Conservation (phyloP, 345 rosid species). For the Clarkia xantiana region DNA sequence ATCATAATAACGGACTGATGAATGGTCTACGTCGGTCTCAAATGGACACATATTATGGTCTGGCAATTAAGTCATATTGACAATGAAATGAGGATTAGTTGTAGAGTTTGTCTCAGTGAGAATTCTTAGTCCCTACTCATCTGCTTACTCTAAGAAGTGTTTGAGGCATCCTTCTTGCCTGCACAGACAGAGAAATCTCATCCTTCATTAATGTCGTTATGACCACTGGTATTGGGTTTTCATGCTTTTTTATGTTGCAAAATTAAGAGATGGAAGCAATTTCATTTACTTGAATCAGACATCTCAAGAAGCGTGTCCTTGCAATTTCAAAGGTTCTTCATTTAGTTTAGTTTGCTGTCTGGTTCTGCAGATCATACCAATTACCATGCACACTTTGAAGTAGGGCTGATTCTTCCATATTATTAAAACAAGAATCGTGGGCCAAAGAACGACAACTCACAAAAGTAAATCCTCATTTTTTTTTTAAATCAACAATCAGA, state of each 20-base stretch:
- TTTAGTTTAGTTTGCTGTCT: neutral
- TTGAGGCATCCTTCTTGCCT: slow-evolving; percentile 55
- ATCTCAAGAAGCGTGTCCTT: slow-evolving; percentile 24
- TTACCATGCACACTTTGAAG: too few relatives aligned
- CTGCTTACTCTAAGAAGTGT: slow-evolving; percentile 8
- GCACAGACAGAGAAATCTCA: slow-evolving; percentile 64
- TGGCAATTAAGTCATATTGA: neutral
- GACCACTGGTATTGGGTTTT: neutral
- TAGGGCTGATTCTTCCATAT: too few relatives aligned
- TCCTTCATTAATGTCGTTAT: slow-evolving; percentile 16
- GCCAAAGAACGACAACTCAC: too few relatives aligned
- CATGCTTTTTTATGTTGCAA: neutral
- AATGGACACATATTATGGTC: neutral
- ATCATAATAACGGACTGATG: too few relatives aligned
- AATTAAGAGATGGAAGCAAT: slow-evolving; percentile 9
- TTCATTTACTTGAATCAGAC: slow-evolving; percentile 50
- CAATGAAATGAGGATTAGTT: slow-evolving; percentile 18
- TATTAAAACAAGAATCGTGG: too few relatives aligned
- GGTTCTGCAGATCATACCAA: slow-evolving; percentile 1
- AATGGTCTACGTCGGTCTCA: neutral
- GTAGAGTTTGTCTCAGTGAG: slow-evolving; percentile 25
- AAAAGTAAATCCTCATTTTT: too few relatives aligned
- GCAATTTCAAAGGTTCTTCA: neutral
- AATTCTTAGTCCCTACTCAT: slow-evolving; percentile 71
- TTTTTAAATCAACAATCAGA: too few relatives aligned